A percentile compares a stretch with the other conserved stretches of the same genome.
Conservation (phyloP, 2,329 filamentous ascomycete genomes). For the Acrodontium crateriforme region DNA sequence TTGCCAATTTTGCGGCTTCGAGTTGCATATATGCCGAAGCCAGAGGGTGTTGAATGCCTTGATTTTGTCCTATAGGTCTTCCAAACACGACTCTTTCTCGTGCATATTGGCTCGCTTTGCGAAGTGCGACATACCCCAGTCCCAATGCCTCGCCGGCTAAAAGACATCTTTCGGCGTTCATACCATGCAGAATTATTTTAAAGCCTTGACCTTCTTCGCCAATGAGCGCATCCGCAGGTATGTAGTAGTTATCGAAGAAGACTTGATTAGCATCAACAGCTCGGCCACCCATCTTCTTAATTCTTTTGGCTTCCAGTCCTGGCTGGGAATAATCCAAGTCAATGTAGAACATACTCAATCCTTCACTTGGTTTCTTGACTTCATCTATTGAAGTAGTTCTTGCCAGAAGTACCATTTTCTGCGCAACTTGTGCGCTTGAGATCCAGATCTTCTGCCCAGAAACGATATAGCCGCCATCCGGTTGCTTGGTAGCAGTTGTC, state of each 20-base stretch:
- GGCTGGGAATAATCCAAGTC: conserved; percentile 50
- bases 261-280: conserved; percentile 78
- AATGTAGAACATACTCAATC: conserved; percentile 68
- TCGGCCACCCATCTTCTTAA: conserved; percentile 74
- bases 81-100: conserved; percentile 40
- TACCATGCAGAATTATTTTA: conserved; percentile 44
- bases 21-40: conserved; percentile 47
- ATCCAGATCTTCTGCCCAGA: conserved; percentile 84
- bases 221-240: conserved; percentile 51
- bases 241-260: conserved; percentile 67
- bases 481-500: conserved; percentile 49
- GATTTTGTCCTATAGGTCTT: conserved; percentile 45
- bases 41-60: conserved; percentile 45
- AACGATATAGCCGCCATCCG: conserved; percentile 49
- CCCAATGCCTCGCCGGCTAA: conserved; percentile 65
- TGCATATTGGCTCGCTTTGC: conserved; percentile 29
- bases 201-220: conserved; percentile 65
- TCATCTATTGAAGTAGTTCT: conserved; percentile 58
- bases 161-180: conserved; percentile 36
- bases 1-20: conserved; percentile 46
- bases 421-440: conserved; percentile 67
- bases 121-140: conserved; percentile 55
- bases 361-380: conserved; percentile 56
- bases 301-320: conserved; percentile 53
- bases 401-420: conserved; percentile 71